These are phyloP conservation scores for Luzula sylvatica DNA, from an alignment of 176 grass and related monocot genomes.

Conservation along the genomic window DNA sequence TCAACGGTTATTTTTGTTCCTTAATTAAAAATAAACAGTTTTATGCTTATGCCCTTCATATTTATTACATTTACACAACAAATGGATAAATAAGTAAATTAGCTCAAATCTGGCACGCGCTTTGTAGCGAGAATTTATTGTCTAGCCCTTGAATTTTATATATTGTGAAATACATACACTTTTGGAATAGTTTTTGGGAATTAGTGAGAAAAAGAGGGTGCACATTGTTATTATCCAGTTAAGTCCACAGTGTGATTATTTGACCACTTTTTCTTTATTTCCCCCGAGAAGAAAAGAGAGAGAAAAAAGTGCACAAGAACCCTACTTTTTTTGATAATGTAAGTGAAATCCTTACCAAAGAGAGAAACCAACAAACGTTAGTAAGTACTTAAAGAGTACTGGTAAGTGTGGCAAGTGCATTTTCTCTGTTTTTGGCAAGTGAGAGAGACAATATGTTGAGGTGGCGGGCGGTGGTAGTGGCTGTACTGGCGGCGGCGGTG, in stretches of 20 bases:
- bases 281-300: background rate
- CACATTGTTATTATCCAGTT: background rate
- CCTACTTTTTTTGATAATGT: background rate
- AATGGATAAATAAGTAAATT: background rate
- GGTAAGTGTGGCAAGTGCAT: no score
- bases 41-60: background rate
- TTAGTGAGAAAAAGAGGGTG: no score
- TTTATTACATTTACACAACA: no score
- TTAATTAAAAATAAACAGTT: no score
- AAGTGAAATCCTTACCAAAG: background rate
- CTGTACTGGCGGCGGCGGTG: constrained; percentile 13
- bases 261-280: no score
- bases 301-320: background rate
- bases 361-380: background rate
- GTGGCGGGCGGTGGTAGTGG: constrained; percentile 3
- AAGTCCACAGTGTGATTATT: background rate
- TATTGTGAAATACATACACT: no score
- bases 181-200: no score
- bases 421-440: background rate
- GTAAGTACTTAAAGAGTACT: background rate
- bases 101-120: constrained; percentile 7
- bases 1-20: background rate
- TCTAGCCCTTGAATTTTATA: background rate
- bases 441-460: constrained; percentile 21
- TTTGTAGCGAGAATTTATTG: background rate